Evolutionary conservation across 2,329 filamentous ascomycete genomes (phyloP), one percentile per base, ranked within the genome.

Genomic region (Bipolaris sorokiniana): DNA sequence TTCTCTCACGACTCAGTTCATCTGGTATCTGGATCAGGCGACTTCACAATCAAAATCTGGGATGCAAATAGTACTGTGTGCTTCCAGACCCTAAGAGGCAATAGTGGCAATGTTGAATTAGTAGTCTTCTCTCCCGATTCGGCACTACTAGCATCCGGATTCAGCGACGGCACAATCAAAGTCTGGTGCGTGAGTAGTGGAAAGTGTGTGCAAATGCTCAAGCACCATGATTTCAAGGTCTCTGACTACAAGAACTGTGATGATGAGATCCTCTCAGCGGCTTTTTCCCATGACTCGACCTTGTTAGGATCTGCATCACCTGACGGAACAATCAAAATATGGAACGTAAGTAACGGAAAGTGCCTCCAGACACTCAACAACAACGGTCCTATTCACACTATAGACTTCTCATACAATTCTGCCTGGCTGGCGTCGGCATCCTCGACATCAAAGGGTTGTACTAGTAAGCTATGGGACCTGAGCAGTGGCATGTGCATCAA

Each of bases 121-220:
- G 54, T 69, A 5, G 23, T 51, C 44, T 49, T 61, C 50, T 61
- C 49, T 31, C 46, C 56, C 47, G 51, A 61, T 37, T 53, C 54
- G 13, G 15, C 42, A 15, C 13, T n/a, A 26, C 26, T 46, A 11
- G 50, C 62, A 61, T 28, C 56, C 53, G 38, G 56, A 33, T 40
- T 52, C 51, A 18, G 3, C 2, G 40, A 67, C 46, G 31, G 41
- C 36, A 61, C 59, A 31, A 53, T 42, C 6, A 7, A 26, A 56
- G 42, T 63, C 51, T 36, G 57, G 48, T 57, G 56, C 9, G 16
- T 9, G 7, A 18, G 9, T 9, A n/a, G 36, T 18, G 36, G 16
- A 16, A 4, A 18, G n/a, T 38, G 9, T 16, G 3, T 38, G 10
- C 36, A 38, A 9, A 37, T 7, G 2, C 34, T 37, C 22, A 3